A percentile compares a stretch with the other conserved stretches of the same genome.
phyloP scores from a whole-genome alignment of 2,329 filamentous ascomycete genomes.

The Verticillium isaacii region DNA sequence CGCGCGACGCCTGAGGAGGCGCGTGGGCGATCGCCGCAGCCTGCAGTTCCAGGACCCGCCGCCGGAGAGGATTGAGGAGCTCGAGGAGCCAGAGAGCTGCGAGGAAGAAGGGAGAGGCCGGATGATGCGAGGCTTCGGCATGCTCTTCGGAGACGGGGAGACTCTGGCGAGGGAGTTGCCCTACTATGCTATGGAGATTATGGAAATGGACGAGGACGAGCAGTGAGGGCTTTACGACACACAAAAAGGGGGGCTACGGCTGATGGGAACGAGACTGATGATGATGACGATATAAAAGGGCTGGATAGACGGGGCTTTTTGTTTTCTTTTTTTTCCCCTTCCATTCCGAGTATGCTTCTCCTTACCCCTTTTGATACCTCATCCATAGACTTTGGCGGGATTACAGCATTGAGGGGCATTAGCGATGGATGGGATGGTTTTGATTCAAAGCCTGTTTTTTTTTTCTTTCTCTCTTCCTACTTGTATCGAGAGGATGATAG shows the following conservation, averaged over 20 bases:
- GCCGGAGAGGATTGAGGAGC: conserved; percentile 46
- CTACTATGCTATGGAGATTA: conserved; percentile 44
- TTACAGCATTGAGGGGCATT: neutral
- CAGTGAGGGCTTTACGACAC: neutral
- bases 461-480: neutral
- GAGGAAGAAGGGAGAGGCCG: conserved; percentile 34
- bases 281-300: neutral
- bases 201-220: conserved; percentile 39
- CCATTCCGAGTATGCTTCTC: neutral
- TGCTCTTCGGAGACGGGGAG: conserved; percentile 15
- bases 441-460: neutral
- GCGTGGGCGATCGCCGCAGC: conserved; percentile 39
- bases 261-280: neutral
- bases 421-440: neutral
- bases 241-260: neutral
- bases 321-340: neutral
- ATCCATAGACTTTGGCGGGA: conserved; percentile 1
- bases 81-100: conserved; percentile 46
- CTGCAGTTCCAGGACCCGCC: conserved; percentile 46
- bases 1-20: conserved; percentile 41
- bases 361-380: conserved; percentile 2
- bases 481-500: neutral
- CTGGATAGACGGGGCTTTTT: neutral
- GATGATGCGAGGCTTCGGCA: neutral
- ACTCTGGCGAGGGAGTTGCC: conserved; percentile 44